Base-by-base conservation (phyloP, 2,329 filamentous ascomycete species). In the Sporothrix inflata region DNA sequence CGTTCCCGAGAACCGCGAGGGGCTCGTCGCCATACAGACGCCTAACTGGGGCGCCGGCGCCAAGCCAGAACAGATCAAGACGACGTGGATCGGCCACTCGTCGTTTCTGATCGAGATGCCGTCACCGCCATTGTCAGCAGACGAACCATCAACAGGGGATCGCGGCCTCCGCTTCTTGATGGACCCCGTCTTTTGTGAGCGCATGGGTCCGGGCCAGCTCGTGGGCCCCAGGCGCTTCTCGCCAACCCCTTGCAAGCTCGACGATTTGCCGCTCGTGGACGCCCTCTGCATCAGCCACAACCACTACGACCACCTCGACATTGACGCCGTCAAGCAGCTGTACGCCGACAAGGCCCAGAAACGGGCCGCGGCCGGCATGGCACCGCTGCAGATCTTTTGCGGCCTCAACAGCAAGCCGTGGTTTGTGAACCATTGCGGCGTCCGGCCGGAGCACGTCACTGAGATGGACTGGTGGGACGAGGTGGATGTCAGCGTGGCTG, bases 51-150 rank as follows among this genome's bases (percentile, higher is more conserved):
- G 66, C 7, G 51, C 21, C 1, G 66, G 34, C 1, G 63, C 63
- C 7, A 19, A 30, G 16, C 27, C 65, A 34, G 8, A 51, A 6
- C 60, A 67, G 5, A 66, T 61, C 34, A 72, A 72, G 14, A 92
- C 94, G 49, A 98, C 94, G 53, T 98, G 95, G 95, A 88, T 98
- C 4, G 95, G 95, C 40, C 95, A 98, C 80, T 94, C 94, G 4
- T 97, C 94, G 83, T 97, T 94, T 83, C 94, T 93, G 77, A 89
- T 97, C 76, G 95, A 98, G 80, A 97, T 94, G 57, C 55, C 34
- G 11, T 9, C 30, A 12, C 3, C 16, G 11, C 11, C 16, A 4
- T 1, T 30, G 1, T 2, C 24, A 21, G 24, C 3, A 9, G 24
- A n/a, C 49, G 3, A 12, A 14, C 1, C 12, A 6, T 6, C 16